These are phyloP conservation scores for Eucalyptus microcorys DNA, from an alignment of 345 rosid genomes.

Conservation along the genomic window DNA sequence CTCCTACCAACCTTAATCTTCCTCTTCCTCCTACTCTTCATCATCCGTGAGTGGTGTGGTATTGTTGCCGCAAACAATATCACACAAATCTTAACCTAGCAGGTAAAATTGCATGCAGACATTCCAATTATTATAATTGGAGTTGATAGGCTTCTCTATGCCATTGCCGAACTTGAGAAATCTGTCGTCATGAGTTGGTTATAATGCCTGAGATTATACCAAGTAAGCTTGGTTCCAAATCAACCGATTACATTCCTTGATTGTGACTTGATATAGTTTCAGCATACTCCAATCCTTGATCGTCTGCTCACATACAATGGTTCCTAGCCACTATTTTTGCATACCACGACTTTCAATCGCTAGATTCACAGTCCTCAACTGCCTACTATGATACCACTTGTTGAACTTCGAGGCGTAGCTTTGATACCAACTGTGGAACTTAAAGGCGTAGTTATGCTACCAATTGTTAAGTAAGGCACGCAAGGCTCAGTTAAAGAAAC, in stretches of 20 bases:
- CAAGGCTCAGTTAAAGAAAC: background rate
- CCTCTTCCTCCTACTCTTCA: background rate
- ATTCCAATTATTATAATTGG: background rate
- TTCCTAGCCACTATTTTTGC: background rate
- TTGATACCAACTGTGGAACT: background rate
- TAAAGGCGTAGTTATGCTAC: background rate
- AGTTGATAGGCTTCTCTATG: background rate
- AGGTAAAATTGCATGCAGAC: background rate
- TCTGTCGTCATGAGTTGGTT: background rate
- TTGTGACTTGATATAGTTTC: background rate
- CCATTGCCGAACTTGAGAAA: background rate
- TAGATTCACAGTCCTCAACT: background rate
- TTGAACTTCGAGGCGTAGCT: background rate
- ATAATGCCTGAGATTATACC: background rate
- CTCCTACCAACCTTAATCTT: background rate
- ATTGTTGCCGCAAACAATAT: background rate
- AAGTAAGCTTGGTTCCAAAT: background rate
- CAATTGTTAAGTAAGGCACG: background rate
- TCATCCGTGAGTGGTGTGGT: background rate
- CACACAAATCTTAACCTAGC: background rate
- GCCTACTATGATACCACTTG: background rate
- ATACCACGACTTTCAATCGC: background rate
- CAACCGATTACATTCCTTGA: background rate
- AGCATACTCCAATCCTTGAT: background rate
- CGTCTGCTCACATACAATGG: background rate